These are phyloP conservation scores for Parmales sp. DNA, from an alignment of 108 stramenopile genomes.

Conservation along the genomic window DNA sequence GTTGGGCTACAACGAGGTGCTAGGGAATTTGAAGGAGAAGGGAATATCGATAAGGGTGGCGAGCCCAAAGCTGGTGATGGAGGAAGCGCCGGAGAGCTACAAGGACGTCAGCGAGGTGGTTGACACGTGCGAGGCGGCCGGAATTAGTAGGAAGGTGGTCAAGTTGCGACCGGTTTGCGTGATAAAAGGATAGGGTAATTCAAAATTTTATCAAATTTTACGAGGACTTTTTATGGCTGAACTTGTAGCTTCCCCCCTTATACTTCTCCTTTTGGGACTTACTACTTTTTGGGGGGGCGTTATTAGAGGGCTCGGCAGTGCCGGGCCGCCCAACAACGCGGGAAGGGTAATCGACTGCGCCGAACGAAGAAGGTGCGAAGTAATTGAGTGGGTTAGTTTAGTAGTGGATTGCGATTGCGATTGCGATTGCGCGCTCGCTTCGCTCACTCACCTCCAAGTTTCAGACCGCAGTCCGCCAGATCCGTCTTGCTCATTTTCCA, in stretches of 20 bases:
- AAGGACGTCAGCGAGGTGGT: constrained; percentile 67
- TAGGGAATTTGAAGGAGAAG: constrained; percentile 43
- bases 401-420: too few species aligned
- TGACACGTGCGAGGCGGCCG: constrained; percentile 70
- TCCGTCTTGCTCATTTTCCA: constrained; percentile 76
- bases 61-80: constrained; percentile 77
- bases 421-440: too few species aligned
- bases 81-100: constrained; percentile 68
- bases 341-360: too few species aligned
- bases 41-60: constrained; percentile 76
- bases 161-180: constrained; percentile 70
- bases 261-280: too few species aligned
- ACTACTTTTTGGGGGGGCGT: too few species aligned
- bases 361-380: too few species aligned
- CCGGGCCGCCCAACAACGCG: too few species aligned
- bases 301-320: too few species aligned
- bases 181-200: constrained; percentile 56
- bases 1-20: constrained; percentile 47
- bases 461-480: constrained; percentile 56
- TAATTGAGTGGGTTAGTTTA: too few species aligned
- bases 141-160: constrained; percentile 63
- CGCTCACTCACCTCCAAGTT: constrained; percentile 69
- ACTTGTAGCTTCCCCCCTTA: too few species aligned
- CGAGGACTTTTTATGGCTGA: not conserved
- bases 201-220: not conserved